phyloP scores from a whole-genome alignment of 208 protist species.

The Crithidia bombi region DNA sequence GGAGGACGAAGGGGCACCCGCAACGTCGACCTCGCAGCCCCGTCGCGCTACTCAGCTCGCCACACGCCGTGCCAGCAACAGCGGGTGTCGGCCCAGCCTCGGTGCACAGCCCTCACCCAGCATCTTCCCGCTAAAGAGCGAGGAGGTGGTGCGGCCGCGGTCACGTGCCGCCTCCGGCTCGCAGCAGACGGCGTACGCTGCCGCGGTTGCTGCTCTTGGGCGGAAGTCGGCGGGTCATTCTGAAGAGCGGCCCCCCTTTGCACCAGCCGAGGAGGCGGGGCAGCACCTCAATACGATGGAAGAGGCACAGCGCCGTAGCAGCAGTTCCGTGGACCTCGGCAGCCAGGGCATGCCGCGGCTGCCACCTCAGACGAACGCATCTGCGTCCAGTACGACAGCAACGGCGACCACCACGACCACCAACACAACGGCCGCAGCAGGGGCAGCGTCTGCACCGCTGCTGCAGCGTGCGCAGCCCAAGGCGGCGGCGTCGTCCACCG shows the following conservation, averaged over 20 bases:
- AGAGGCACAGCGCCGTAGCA: constrained; percentile 4
- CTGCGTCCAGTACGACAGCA: background rate
- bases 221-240: background rate
- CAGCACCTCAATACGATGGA: constrained; percentile 26
- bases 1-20: background rate
- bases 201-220: background rate
- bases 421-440: background rate
- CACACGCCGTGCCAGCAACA: constrained; percentile 4
- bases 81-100: constrained; percentile 10
- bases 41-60: background rate
- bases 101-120: constrained; percentile 5
- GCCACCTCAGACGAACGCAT: background rate
- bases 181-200: constrained; percentile 13
- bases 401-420: background rate
- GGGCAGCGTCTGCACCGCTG: background rate
- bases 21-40: background rate
- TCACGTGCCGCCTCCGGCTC: constrained; percentile 1
- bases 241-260: constrained; percentile 17
- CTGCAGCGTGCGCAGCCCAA: background rate
- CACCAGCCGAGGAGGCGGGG: constrained; percentile 10
- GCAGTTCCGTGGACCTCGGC: constrained; percentile 5
- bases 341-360: background rate
- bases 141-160: constrained; percentile 16
- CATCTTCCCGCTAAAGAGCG: constrained; percentile 12
- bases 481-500: background rate